Conservation (phyloP, 371 early-diverging fungal genomes). For the Rhizopus delemar region DNA sequence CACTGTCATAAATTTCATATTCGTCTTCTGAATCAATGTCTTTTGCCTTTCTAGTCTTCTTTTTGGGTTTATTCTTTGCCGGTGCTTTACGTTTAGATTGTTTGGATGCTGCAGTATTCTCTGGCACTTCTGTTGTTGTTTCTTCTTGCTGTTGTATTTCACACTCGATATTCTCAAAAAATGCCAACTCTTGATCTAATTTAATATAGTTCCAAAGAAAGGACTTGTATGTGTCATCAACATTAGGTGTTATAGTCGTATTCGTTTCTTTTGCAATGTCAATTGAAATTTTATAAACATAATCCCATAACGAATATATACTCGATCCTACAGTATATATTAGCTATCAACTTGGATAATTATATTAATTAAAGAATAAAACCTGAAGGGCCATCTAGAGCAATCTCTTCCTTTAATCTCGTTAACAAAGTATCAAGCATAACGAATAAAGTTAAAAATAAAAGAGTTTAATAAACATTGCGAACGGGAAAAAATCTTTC, state of each 20-base stretch:
- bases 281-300: conserved; percentile 8
- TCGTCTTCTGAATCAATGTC: conserved; percentile 20
- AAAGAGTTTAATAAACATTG: neutral
- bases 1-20: conserved; percentile 14
- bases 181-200: conserved; percentile 14
- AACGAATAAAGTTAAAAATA: neutral
- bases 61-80: conserved; percentile 13
- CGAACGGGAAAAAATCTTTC: neutral
- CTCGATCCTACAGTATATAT: conserved; percentile 13
- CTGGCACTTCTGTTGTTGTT: neutral
- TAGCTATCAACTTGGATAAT: neutral
- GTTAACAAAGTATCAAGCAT: conserved; percentile 29
- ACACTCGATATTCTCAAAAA: conserved; percentile 15
- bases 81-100: neutral
- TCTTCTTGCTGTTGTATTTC: neutral
- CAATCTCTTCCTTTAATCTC: conserved; percentile 31
- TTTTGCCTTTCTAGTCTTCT: conserved; percentile 15
- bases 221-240: conserved; percentile 33
- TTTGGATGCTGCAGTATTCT: neutral
- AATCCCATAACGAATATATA: conserved; percentile 24
- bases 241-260: conserved; percentile 9
- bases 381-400: conserved; percentile 28
- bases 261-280: conserved; percentile 9
- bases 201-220: conserved; percentile 34
- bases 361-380: neutral